Evolutionary conservation across 169 alveolate species (phyloP).

Genomic region (Cryptosporidium ubiquitum): DNA sequence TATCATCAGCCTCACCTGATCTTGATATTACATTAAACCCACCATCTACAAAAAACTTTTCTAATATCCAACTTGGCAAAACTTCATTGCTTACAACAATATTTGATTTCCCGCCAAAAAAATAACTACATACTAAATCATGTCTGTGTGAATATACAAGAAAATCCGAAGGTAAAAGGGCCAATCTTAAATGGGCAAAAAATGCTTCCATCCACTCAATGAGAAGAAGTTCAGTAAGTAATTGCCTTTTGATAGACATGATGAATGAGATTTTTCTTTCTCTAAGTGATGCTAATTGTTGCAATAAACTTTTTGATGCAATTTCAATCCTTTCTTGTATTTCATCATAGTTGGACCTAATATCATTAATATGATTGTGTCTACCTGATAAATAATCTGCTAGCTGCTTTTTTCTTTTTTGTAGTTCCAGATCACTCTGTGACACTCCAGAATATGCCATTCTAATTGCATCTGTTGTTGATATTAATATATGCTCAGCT

Average conservation of each 20-base stretch:
- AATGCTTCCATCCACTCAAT: slow-evolving; percentile 89
- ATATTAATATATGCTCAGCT: slow-evolving; percentile 87
- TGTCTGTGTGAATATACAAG: slow-evolving; percentile 72
- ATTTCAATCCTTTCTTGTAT: slow-evolving; percentile 85
- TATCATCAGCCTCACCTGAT: slow-evolving; percentile 22
- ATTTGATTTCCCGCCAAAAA: slow-evolving; percentile 66
- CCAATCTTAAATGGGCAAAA: slow-evolving; percentile 69
- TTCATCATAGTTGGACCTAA: slow-evolving; percentile 85
- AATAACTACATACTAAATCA: slow-evolving; percentile 61
- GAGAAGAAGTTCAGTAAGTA: slow-evolving; percentile 83
- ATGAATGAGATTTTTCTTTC: slow-evolving; percentile 82
- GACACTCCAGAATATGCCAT: slow-evolving; percentile 84
- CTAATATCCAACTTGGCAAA: slow-evolving; percentile 57
- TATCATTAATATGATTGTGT: slow-evolving; percentile 83
- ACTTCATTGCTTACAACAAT: slow-evolving; percentile 50
- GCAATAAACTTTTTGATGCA: slow-evolving; percentile 80
- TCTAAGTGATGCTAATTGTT: slow-evolving; percentile 82
- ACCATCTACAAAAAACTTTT: slow-evolving; percentile 72
- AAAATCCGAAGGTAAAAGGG: slow-evolving; percentile 65
- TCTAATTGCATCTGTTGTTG: slow-evolving; percentile 89
- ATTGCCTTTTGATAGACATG: slow-evolving; percentile 85
- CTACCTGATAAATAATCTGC: slow-evolving; percentile 81
- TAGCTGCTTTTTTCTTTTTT: slow-evolving; percentile 79
- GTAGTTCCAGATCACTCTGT: slow-evolving; percentile 79
- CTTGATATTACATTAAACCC: slow-evolving; percentile 63